Evolutionary conservation across 257 asterid genomes (phyloP).

Genomic region (Jasminum sambac): DNA sequence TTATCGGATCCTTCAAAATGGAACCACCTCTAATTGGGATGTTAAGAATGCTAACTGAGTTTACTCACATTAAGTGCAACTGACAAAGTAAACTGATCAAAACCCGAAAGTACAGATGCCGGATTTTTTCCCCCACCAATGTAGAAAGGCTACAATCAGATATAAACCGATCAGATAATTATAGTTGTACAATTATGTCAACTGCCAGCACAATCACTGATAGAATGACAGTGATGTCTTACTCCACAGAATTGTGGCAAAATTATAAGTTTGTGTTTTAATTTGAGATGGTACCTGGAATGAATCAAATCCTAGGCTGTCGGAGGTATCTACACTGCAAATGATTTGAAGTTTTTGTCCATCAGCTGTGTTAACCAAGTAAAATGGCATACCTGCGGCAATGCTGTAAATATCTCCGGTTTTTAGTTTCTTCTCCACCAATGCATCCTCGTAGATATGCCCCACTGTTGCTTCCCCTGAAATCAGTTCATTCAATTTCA

Average conservation of each 20-base stretch:
- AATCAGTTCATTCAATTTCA: neutral
- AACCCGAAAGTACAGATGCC: conserved; percentile 72
- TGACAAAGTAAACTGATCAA: conserved; percentile 60
- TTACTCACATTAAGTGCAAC: conserved; percentile 73
- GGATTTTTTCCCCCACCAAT: conserved; percentile 83
- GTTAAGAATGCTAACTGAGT: neutral
- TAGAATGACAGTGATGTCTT: too few species aligned
- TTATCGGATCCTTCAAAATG: neutral
- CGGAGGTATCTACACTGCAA: conserved; percentile 67
- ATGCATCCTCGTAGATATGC: conserved; percentile 64
- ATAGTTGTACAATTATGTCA: too few species aligned
- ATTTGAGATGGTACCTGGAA: conserved; percentile 63
- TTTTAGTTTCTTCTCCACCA: conserved; percentile 58
- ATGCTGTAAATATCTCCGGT: conserved; percentile 75
- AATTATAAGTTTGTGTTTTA: too few species aligned
- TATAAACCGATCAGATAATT: neutral
- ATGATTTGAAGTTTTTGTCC: conserved; percentile 70
- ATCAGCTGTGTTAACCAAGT: conserved; percentile 54
- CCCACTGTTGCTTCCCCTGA: conserved; percentile 88
- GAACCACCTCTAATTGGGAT: too few species aligned
- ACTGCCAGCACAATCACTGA: too few species aligned
- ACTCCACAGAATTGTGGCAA: too few species aligned
- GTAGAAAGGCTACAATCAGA: conserved; percentile 63
- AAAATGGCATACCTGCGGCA: conserved; percentile 80
- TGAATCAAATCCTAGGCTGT: conserved; percentile 47